phyloP scores from a whole-genome alignment of 768 basidiomycete genomes.

The Termitomyces sp. region DNA sequence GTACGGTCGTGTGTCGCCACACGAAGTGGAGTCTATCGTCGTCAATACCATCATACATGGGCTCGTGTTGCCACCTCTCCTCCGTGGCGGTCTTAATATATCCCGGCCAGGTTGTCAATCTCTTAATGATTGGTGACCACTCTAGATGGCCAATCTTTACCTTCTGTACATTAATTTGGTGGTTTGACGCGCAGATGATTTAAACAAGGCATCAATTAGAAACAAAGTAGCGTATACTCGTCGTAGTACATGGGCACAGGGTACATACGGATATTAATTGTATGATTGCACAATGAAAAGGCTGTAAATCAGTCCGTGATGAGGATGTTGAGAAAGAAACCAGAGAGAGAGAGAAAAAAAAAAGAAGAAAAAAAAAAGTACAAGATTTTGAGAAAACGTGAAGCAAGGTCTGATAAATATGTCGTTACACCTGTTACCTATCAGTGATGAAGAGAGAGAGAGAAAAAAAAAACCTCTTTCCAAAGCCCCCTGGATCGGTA shows the following conservation, averaged over 20 bases:
- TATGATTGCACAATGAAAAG: conserved; percentile 7
- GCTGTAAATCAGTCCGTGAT: conserved; percentile 9
- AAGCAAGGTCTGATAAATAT: conserved; percentile 10
- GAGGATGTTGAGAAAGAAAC: no score
- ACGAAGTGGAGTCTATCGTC: conserved; percentile 83
- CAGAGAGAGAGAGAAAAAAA: no score
- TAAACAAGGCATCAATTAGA: conserved; percentile 14
- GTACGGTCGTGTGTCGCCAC: conserved; percentile 91
- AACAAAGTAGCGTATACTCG: conserved; percentile 13
- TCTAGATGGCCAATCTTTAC: not conserved
- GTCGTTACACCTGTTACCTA: not conserved
- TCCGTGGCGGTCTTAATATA: conserved; percentile 85
- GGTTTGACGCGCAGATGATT: not conserved
- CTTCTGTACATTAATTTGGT: conserved; percentile 1
- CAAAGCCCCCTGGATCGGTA: not conserved
- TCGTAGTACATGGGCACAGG: conserved; percentile 12
- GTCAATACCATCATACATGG: conserved; percentile 84
- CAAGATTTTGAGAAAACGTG: not conserved
- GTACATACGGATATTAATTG: conserved; percentile 16
- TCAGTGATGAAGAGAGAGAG: not conserved
- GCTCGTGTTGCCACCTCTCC: conserved; percentile 74
- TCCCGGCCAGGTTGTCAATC: conserved; percentile 59
- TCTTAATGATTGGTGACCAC: conserved; percentile 69
- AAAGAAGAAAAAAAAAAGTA: not conserved
- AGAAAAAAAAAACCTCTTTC: not conserved